These are phyloP conservation scores for Colletotrichum limetticola DNA, from an alignment of 2,329 filamentous ascomycete genomes.

Conservation along the genomic window DNA sequence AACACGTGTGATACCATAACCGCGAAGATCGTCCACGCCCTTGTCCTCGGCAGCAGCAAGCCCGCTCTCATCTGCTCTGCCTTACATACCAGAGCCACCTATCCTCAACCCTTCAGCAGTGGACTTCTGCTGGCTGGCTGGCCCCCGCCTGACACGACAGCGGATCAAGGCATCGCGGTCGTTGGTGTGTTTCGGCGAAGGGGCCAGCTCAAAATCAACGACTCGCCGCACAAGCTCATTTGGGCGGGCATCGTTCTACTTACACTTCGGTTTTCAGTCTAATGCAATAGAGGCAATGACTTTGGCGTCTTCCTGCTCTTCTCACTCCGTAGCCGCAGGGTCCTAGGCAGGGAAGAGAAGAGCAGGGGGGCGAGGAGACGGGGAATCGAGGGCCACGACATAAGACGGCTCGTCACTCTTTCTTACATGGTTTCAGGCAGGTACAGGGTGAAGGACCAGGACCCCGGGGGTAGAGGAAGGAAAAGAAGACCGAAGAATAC, in stretches of 20 bases:
- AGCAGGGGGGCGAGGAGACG: not conserved
- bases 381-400: not conserved
- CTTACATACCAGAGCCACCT: too few species aligned
- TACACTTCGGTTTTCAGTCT: not conserved
- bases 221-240: not conserved
- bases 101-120: not conserved
- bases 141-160: not conserved
- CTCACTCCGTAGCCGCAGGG: not conserved
- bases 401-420: not conserved
- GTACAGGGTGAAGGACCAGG: not conserved
- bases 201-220: slow-evolving; percentile 13
- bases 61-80: not conserved
- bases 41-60: not conserved
- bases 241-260: not conserved
- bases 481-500: not conserved
- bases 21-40: not conserved
- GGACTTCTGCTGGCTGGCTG: not conserved
- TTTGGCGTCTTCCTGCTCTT: not conserved
- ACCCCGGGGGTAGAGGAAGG: not conserved
- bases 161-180: not conserved
- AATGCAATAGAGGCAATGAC: not conserved
- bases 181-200: not conserved
- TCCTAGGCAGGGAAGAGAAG: too few species aligned
- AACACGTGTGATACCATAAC: not conserved
- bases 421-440: not conserved